Base-by-base conservation (phyloP, 2,329 filamentous ascomycete genomes). In the Zymoseptoria tritici region DNA sequence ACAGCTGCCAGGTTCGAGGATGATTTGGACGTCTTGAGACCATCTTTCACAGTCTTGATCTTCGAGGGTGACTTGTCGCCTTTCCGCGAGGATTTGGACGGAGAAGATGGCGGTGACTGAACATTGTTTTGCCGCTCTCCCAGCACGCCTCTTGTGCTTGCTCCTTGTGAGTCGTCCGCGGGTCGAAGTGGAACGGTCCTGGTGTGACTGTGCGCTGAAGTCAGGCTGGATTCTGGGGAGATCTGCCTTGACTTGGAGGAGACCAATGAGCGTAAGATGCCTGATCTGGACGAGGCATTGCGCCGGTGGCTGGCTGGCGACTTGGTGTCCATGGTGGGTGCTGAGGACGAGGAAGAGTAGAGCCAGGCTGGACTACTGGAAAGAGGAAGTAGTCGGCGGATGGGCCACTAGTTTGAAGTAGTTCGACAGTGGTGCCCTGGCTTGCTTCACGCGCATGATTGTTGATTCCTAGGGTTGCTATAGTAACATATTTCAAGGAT, bases 1-100 rank as follows among this genome's bases (percentile, higher is more conserved):
- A 97, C 82, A 4, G 82, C 85, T 0, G 85, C 85, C n/a, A 97
- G 80, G 71, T 91, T 95, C 31, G 89, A 89, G 3, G 89, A 83
- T 0, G 92, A 96, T 74, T 93, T 96, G 46, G 83, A 83, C 78
- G 93, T 95, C 73, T 84, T 85, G 3, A 66, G 58, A 13, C 54
- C 29, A 62, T 67, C 68, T 63, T 67, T 68, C 64, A 70, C 68
- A 21, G 75, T 74, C 7, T 75, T 73, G 20, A 73, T 70, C 66
- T 78, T 79, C 26, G 70, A 71, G 1, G 73, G 69, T 13, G 70
- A 36, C 68, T 67, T 74, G 67, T 62, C 52, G 68, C 77, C 64
- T 77, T 76, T 59, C 29, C 52, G 22, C 20, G 13, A 8, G 11
- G 52, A 29, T 53, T 70, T 71, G 19, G 66, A 63, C 1, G 70